Evolutionary conservation across 1,284 basidiomycete genomes (phyloP), one percentile per base, ranked within the genome.

Genomic region (Schizophyllum amplum): DNA sequence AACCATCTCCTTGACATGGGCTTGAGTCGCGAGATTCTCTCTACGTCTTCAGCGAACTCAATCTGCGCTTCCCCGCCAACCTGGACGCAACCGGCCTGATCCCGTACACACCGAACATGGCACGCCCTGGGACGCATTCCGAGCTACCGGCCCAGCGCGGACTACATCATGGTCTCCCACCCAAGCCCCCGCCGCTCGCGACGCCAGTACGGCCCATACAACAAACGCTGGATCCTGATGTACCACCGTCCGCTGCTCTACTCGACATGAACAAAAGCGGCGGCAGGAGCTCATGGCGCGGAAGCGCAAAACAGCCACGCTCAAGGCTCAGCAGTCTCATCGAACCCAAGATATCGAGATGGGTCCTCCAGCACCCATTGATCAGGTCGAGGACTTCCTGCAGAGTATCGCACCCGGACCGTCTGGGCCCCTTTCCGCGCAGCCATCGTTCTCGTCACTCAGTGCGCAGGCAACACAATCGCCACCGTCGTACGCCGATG

Each of bases 21-120:
- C 56, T 67, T 90, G 57, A 86, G 81, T 62, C 79, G 80, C 47
- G 81, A 87, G 64, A 77, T 82, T 50, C 70, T 90, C 17, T 90
- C 68, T 88, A 87, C 67, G 81, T 86, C 58, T 90, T 90, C 71
- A 78, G 73, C 58, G 88, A 90, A 67, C 76, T 90, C 61, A 85
- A 87, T 62, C 77, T 90, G 51, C 81, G 82, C 49, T 71, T 90
- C 27, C 87, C 87, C 11, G 68, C 68, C 52, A 82, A 83, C 62
- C 70, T 90, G 59, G 82, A 87, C 65, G 71, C 70, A 48, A 72
- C 72, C 59, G 85, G 82, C 52, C 74, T 89, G 26, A 64, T 78
- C 53, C 80, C 79, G 15, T 84, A 80, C 65, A 72, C 75, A 13
- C 74, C 76, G 51, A 71, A 75, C 57, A 54, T 42, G 33, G 57